A percentile compares a stretch with the other conserved stretches of the same genome.
These are phyloP conservation scores for Cichorium intybus DNA, from an alignment of 140 eudicot genomes.

Conservation along the genomic window DNA sequence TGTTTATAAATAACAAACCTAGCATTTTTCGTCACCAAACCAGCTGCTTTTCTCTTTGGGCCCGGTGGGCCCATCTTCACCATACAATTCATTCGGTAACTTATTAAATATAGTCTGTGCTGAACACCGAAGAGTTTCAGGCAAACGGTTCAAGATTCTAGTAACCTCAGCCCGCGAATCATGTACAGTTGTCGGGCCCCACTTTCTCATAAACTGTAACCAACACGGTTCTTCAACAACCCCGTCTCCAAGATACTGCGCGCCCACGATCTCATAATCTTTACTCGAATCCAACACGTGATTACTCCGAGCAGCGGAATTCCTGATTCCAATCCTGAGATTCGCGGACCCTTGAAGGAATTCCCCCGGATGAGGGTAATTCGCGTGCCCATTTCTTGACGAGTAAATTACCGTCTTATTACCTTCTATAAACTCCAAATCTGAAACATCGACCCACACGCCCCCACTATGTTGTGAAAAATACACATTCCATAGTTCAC, in stretches of 20 bases:
- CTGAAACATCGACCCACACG: slow-evolving; percentile 62
- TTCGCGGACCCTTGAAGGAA: slow-evolving; percentile 75
- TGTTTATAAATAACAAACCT: slow-evolving; percentile 19
- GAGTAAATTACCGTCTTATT: slow-evolving; percentile 66
- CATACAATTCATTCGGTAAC: slow-evolving; percentile 66
- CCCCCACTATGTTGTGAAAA: slow-evolving; percentile 93
- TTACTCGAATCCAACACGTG: slow-evolving; percentile 61
- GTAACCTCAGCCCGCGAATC: slow-evolving; percentile 64
- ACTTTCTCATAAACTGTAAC: slow-evolving; percentile 88
- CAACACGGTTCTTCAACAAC: slow-evolving; percentile 73
- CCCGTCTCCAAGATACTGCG: slow-evolving; percentile 80
- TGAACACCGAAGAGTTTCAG: slow-evolving; percentile 44
- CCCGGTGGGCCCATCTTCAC: slow-evolving; percentile 95
- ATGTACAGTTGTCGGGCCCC: slow-evolving; percentile 88
- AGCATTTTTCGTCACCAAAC: slow-evolving; percentile 88
- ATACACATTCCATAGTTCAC: slow-evolving; percentile 68
- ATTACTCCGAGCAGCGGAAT: slow-evolving; percentile 61
- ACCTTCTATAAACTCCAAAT: slow-evolving; percentile 77
- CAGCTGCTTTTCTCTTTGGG: slow-evolving; percentile 96
- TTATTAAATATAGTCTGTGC: slow-evolving; percentile 44
- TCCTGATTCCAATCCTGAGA: slow-evolving; percentile 77
- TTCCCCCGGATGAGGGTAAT: slow-evolving; percentile 72
- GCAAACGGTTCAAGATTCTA: slow-evolving; percentile 54
- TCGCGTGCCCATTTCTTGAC: slow-evolving; percentile 79
- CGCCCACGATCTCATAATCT: slow-evolving; percentile 63